Conservation (phyloP, 2,329 filamentous ascomycete species). For the Penicillium sp. region DNA sequence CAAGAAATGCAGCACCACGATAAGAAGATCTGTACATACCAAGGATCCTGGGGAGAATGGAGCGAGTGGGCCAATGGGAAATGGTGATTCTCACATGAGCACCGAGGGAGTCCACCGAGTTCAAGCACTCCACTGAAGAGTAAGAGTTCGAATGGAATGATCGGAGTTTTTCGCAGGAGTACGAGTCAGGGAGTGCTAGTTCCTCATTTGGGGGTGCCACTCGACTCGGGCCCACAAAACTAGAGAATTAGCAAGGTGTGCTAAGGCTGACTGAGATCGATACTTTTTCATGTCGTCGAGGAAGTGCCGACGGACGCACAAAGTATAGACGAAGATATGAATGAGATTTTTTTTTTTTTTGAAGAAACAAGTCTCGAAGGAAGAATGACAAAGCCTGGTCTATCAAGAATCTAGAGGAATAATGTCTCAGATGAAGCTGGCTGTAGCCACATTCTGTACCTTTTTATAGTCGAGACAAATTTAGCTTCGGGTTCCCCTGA, state of each 20-base stretch:
- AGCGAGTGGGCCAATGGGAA: constrained; percentile 3
- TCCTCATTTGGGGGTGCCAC: not conserved
- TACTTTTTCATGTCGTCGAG: not conserved
- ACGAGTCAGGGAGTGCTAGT: not conserved
- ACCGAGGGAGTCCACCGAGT: not conserved
- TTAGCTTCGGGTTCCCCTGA: constrained; percentile 9
- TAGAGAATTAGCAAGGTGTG: not conserved
- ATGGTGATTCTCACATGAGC: constrained; percentile 12
- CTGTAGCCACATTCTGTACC: constrained; percentile 8
- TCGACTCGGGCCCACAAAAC: constrained; percentile 1
- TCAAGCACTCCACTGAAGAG: not conserved
- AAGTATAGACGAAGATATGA: not conserved
- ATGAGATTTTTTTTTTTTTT: not conserved
- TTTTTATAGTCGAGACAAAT: constrained; percentile 16
- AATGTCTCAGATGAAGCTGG: constrained; percentile 7
- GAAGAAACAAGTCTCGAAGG: not conserved
- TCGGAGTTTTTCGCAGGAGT: not conserved
- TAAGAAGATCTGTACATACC: not conserved
- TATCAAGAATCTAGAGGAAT: not conserved
- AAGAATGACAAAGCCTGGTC: not conserved
- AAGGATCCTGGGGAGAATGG: not conserved
- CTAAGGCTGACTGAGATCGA: constrained; percentile 2
- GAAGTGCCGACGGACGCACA: not conserved
- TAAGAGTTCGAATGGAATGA: constrained; percentile 2
- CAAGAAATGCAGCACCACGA: not conserved